Base-by-base conservation (phyloP, 2,329 filamentous ascomycete species). In the Pestalotiopsis fici region DNA sequence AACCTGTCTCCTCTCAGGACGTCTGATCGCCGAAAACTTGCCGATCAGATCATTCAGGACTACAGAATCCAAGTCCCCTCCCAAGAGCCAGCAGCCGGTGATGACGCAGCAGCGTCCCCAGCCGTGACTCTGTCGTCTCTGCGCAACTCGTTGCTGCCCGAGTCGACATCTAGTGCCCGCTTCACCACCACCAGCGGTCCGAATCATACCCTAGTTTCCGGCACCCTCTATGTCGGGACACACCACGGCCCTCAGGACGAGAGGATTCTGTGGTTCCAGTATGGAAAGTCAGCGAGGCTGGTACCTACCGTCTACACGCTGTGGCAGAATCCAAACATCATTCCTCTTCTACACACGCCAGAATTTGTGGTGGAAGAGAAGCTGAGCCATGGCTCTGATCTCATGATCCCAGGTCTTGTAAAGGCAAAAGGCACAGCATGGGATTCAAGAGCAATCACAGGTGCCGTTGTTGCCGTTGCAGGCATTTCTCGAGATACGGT, bases 341-440 rank as follows among this genome's bases (percentile, higher is more conserved):
- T 91, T 0, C 88, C 90, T 0, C 76, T 92, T 37, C 81, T 92
- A n/a, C 85, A 90, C 71, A 91, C 90, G 0, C 88, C 87, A 3
- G 81, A 83, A 11, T 83, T 88, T 27, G 87, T 89, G 3, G 85
- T 91, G 73, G 66, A 67, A 27, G 82, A 86, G 68, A 91, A 91
- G 77, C 79, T 92, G 9, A 86, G 86, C 67, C 84, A 85, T 7
- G 90, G 90, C 3, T 89, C 90, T 23, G 89, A 91, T 76, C 79
- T 92, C 60, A 92, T 92, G 90, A 91, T 87, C 1, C 90, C 90
- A 2, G 90, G 90, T 9, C 78, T 92, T 15, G 85, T 89, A 31
- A 85, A 67, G 59, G 18, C 66, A 6, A 54, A 87, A 64, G 89
- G 90, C 1, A 88, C 89, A 12, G 89, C 89, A 2, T 92, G 91